Evolutionary conservation across 1,284 basidiomycete species (phyloP), one percentile per base, ranked within the genome.

Genomic region (Papiliotrema terrestris): DNA sequence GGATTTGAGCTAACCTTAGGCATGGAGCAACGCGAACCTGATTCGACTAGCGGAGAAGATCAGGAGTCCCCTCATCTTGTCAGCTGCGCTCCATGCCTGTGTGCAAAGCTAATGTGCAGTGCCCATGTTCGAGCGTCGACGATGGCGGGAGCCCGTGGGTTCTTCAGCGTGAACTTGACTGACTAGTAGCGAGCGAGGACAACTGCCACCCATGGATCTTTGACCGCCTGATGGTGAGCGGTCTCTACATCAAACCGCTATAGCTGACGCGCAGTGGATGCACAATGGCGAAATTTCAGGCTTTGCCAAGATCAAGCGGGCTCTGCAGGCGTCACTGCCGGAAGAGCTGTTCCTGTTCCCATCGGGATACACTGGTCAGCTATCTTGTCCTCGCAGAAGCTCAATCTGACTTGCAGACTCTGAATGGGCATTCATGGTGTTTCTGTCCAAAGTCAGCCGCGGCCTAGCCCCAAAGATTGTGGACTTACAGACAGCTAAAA

Each of bases 11-110:
- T 22, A 2, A 37, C 9, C n/a, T 32, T 45, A 92, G 89, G 91
- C 91, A 14, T 95, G 91, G 93, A 94, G 92, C 66, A 96, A 96
- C 66, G 84, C 87, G 36, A 97, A 97, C 71, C 81, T 97, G 35
- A 83, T 83, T 32, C 83, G 93, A 15, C 75, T 97, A 35, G 93
- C 94, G 0, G 92, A 96, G 77, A 97, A 96, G 79, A 92, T 95
- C 76, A 88, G 92, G 71, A 92, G 89, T 1, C 90, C 91, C 3
- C 80, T 97, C 25, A 89, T 96, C 49, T 97, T 97, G 88, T 91
- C 68, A 67, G 86, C 78, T 8, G 17, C 25, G 17, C 17, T 19
- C 3, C n/a, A 35, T 13, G 19, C 26, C 5, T 32, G 15, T 32
- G 2, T 8, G 8, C 4, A 46, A 45, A 50, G 52, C 44, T 44